phyloP scores from a whole-genome alignment of 2,329 filamentous ascomycete species.

The Aspergillus ibericus region DNA sequence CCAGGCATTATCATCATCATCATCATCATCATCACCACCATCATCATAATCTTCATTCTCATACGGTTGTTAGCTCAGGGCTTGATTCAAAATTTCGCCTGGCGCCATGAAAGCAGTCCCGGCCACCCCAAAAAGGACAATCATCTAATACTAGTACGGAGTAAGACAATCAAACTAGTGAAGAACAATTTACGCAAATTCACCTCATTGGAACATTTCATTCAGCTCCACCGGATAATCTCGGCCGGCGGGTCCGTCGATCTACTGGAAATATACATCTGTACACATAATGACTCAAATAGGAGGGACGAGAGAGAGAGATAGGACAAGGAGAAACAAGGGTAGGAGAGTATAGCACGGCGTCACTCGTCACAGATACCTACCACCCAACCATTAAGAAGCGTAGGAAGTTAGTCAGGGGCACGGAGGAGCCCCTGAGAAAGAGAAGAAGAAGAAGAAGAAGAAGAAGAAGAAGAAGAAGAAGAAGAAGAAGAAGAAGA shows the following conservation, averaged over 20 bases:
- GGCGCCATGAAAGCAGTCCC: neutral
- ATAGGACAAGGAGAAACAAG: constrained; percentile 6
- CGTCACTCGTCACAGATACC: constrained; percentile 26
- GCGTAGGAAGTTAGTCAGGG: neutral
- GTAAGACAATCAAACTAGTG: no score
- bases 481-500: constrained; percentile 19
- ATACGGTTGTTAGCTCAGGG: neutral
- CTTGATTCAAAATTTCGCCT: no score
- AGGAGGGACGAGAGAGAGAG: neutral
- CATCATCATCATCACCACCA: no score
- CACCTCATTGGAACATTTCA: neutral
- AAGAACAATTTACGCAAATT: no score
- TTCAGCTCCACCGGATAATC: neutral
- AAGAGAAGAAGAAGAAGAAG: constrained; percentile 17
- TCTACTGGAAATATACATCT: constrained; percentile 26
- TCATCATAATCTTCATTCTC: neutral
- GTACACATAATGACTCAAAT: constrained; percentile 17
- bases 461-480: constrained; percentile 18
- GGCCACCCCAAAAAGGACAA: no score
- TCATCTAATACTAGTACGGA: no score
- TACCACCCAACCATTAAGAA: constrained; percentile 22
- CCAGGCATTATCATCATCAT: neutral
- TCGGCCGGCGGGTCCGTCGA: neutral
- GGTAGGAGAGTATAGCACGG: constrained; percentile 17
- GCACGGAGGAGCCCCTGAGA: neutral